Evolutionary conservation across 495 filamentous ascomycete genomes (phyloP).

Genomic region (Wilcoxina mikolae): DNA sequence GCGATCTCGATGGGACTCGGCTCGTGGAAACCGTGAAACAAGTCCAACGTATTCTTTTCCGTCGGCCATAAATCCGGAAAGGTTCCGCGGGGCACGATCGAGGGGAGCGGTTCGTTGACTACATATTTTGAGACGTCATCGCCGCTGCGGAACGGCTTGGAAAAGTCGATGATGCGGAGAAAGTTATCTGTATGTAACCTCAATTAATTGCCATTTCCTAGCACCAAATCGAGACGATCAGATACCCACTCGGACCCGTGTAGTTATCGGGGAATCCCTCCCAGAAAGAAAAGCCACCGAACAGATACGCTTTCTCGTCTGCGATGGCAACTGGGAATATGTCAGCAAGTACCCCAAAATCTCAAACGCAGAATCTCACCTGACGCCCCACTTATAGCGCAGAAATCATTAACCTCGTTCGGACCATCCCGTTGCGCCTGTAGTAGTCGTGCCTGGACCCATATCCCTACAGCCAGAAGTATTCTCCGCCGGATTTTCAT

Average conservation of each 20-base stretch:
- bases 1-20: neutral
- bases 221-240: neutral
- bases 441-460: no score
- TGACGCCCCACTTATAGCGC: no score
- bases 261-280: neutral
- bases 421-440: no score
- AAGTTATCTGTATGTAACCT: neutral
- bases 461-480: no score
- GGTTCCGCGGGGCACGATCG: neutral
- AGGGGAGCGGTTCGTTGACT: neutral
- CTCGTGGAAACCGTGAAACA: neutral
- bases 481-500: no score
- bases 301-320: neutral
- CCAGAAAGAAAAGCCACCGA: neutral
- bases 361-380: neutral
- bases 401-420: no score
- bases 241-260: no score
- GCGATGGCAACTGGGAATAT: neutral
- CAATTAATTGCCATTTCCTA: neutral
- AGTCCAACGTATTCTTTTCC: neutral
- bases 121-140: neutral
- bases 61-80: neutral
- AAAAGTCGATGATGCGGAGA: neutral
- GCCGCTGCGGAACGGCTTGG: neutral
- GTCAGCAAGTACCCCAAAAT: neutral